Percentiles rank a stretch among this genome's conserved stretches.
phyloP scores from a whole-genome alignment of 2,329 filamentous ascomycete genomes.

The Ploettnerulaceae sp. region DNA sequence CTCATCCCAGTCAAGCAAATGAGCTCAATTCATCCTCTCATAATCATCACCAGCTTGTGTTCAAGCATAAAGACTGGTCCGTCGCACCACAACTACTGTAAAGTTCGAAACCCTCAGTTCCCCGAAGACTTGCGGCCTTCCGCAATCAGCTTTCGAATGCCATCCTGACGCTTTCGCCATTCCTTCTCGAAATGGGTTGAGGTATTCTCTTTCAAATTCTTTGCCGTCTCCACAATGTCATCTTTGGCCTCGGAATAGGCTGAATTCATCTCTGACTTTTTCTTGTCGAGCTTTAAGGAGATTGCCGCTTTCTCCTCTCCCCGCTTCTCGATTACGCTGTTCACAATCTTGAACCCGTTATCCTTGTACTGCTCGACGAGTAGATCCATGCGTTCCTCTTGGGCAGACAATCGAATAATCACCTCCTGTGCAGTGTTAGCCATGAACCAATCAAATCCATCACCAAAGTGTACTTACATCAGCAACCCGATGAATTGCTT shows the following conservation, averaged over 20 bases:
- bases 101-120: neutral
- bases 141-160: conserved; percentile 21
- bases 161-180: conserved; percentile 27
- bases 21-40: too few relatives aligned
- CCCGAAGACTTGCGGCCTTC: conserved; percentile 3
- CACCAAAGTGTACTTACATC: conserved; percentile 24
- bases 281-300: conserved; percentile 13
- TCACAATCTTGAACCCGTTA: conserved; percentile 27
- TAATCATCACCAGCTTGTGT: neutral
- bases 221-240: conserved; percentile 12
- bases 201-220: conserved; percentile 19
- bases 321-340: conserved; percentile 19
- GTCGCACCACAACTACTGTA: neutral
- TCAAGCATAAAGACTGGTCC: neutral
- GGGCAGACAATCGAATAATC: conserved; percentile 26
- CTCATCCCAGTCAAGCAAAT: too few relatives aligned
- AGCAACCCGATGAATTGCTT: conserved; percentile 30
- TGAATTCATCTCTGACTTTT: conserved; percentile 21
- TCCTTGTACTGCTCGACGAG: conserved; percentile 30
- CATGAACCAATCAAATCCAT: neutral
- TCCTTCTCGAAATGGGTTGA: conserved; percentile 19
- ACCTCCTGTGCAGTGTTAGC: conserved; percentile 30
- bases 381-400: conserved; percentile 30
- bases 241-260: conserved; percentile 22
- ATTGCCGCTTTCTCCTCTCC: conserved; percentile 18